These are phyloP conservation scores for Phytophthora brassicae DNA, from an alignment of 352 stramenopile species.

Conservation along the genomic window DNA sequence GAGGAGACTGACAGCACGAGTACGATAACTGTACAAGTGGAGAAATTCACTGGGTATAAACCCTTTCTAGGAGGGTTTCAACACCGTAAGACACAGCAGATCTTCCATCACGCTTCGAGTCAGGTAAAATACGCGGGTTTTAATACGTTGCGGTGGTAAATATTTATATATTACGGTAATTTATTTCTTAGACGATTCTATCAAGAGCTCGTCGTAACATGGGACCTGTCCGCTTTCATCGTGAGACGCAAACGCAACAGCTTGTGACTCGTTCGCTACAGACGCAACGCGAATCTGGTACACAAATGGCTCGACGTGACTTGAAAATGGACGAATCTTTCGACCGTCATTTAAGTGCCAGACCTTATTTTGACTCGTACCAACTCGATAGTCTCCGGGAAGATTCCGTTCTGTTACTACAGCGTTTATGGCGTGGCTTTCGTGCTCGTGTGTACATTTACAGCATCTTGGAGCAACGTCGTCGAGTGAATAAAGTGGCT, in stretches of 20 bases:
- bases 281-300: conserved; percentile 88
- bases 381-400: conserved; percentile 81
- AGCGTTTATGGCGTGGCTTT: conserved; percentile 91
- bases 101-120: conserved; percentile 90
- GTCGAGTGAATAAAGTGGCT: conserved; percentile 26
- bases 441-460: conserved; percentile 52
- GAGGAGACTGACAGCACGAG: conserved; percentile 45
- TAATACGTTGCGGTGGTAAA: no score
- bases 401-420: conserved; percentile 76
- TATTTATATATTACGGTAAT: no score
- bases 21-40: conserved; percentile 72
- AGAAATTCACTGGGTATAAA: conserved; percentile 80
- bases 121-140: conserved; percentile 50
- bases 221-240: conserved; percentile 46
- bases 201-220: conserved; percentile 45
- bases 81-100: conserved; percentile 82
- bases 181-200: conserved; percentile 45
- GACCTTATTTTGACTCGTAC: conserved; percentile 91
- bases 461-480: conserved; percentile 45
- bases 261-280: conserved; percentile 78
- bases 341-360: conserved; percentile 62
- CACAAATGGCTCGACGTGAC: conserved; percentile 87
- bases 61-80: conserved; percentile 89
- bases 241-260: conserved; percentile 90
- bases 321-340: conserved; percentile 64